Evolutionary conservation across 2,329 filamentous ascomycete genomes (phyloP).

Genomic region (Fusarium sp.): DNA sequence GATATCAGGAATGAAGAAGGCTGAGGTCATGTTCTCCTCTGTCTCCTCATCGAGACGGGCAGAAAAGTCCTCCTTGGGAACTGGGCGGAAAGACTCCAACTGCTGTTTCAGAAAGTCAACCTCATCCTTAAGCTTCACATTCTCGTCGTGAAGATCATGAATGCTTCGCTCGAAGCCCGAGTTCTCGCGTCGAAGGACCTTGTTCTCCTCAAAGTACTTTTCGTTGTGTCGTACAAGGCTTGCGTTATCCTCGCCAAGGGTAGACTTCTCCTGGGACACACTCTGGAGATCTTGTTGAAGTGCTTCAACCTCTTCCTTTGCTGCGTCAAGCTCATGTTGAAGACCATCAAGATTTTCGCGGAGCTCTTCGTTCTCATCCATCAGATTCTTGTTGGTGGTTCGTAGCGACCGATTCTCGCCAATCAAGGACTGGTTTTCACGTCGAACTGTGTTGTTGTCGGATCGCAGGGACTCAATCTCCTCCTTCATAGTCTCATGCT

Average conservation of each 20-base stretch:
- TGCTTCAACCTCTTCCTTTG: conserved; percentile 55
- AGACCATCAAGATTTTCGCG: conserved; percentile 55
- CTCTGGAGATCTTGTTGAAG: conserved; percentile 54
- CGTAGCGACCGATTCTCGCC: conserved; percentile 60
- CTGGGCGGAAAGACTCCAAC: conserved; percentile 56
- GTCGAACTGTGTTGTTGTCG: conserved; percentile 56
- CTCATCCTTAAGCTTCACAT: conserved; percentile 61
- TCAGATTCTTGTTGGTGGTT: conserved; percentile 54
- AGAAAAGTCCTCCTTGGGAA: conserved; percentile 53
- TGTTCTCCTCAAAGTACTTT: conserved; percentile 66
- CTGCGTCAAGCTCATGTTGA: conserved; percentile 57
- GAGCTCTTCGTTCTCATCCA: conserved; percentile 58
- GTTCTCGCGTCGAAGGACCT: conserved; percentile 61
- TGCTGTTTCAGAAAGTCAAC: conserved; percentile 60
- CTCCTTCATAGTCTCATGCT: conserved; percentile 52
- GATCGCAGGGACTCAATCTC: conserved; percentile 57
- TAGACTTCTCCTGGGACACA: conserved; percentile 57
- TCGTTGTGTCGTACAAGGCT: conserved; percentile 67
- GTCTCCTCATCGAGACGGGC: conserved; percentile 52
- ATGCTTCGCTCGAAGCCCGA: conserved; percentile 60
- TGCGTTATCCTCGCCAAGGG: conserved; percentile 63
- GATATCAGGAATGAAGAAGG: conserved; percentile 69
- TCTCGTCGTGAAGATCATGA: conserved; percentile 60
- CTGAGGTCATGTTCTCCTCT: conserved; percentile 69
- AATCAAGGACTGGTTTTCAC: conserved; percentile 57